phyloP scores from a whole-genome alignment of 2,329 filamentous ascomycete species.

The Trichophyton simii region DNA sequence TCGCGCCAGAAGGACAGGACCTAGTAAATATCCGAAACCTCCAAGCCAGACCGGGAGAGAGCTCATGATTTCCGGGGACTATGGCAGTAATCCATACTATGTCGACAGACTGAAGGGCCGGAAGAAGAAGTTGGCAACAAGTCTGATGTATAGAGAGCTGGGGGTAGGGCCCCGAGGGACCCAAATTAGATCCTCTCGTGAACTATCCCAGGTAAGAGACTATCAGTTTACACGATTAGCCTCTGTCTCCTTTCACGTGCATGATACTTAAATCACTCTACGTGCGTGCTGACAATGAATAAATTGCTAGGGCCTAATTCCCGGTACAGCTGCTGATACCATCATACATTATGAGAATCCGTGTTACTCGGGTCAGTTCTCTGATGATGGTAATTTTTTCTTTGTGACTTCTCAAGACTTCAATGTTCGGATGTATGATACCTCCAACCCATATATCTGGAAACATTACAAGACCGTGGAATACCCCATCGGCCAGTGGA shows the following conservation, averaged over 20 bases:
- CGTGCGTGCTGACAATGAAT: background rate
- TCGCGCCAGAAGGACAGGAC: constrained; percentile 18
- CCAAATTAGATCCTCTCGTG: constrained; percentile 48
- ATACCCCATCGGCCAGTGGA: constrained; percentile 86
- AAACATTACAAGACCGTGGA: constrained; percentile 82
- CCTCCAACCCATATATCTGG: constrained; percentile 89
- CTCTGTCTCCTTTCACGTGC: background rate
- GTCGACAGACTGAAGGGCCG: constrained; percentile 41
- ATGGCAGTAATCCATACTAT: constrained; percentile 56
- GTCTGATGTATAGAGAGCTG: constrained; percentile 70
- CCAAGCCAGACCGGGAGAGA: constrained; percentile 64
- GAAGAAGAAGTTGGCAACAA: constrained; percentile 49
- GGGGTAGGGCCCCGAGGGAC: constrained; percentile 51
- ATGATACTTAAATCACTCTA: too few relatives aligned
- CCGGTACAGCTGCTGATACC: constrained; percentile 63
- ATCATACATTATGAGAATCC: constrained; percentile 77
- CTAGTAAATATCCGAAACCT: constrained; percentile 60
- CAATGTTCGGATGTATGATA: constrained; percentile 93
- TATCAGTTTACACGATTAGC: background rate
- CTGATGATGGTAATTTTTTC: constrained; percentile 94
- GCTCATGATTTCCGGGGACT: constrained; percentile 70
- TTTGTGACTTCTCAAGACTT: constrained; percentile 88
- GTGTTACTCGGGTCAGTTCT: constrained; percentile 93
- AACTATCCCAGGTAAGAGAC: constrained; percentile 53
- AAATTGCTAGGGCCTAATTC: constrained; percentile 54